Percentiles rank a stretch among this genome's conserved stretches.
Evolutionary conservation across 2,329 filamentous ascomycete genomes (phyloP).

Genomic region (Aspergillus pseudonomiae): DNA sequence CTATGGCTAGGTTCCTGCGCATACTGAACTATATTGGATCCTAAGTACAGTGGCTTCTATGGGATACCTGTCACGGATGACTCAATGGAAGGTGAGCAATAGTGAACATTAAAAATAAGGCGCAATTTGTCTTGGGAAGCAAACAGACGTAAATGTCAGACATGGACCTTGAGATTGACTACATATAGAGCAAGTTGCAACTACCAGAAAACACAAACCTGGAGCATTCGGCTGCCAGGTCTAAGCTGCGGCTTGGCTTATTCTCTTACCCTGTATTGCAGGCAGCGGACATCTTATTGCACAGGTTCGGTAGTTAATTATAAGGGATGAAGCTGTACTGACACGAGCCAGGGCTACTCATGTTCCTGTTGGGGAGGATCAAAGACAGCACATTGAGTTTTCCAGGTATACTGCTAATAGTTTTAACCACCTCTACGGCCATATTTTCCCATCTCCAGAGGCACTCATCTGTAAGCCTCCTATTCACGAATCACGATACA

Average conservation of each 20-base stretch:
- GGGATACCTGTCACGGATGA: conserved; percentile 97
- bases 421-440: conserved; percentile 77
- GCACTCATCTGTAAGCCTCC: conserved; percentile 68
- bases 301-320: conserved; percentile 56
- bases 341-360: conserved; percentile 70
- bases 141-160: background rate
- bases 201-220: conserved; percentile 62
- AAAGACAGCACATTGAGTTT: conserved; percentile 92
- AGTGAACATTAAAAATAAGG: background rate
- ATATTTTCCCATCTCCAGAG: conserved; percentile 66
- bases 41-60: conserved; percentile 88
- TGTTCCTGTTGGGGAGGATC: conserved; percentile 96
- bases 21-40: conserved; percentile 96
- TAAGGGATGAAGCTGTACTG: conserved; percentile 14
- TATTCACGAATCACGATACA: too few relatives aligned
- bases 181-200: conserved; percentile 69
- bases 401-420: conserved; percentile 80
- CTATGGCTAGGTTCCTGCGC: conserved; percentile 65
- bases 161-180: conserved; percentile 11
- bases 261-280: conserved; percentile 97
- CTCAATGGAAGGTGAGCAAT: conserved; percentile 85
- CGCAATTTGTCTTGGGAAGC: background rate
- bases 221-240: conserved; percentile 59
- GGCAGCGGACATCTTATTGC: conserved; percentile 89
- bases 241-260: conserved; percentile 78